Evolutionary conservation across 345 rosid species (phyloP).

Genomic region (Rhodamnia argentea): DNA sequence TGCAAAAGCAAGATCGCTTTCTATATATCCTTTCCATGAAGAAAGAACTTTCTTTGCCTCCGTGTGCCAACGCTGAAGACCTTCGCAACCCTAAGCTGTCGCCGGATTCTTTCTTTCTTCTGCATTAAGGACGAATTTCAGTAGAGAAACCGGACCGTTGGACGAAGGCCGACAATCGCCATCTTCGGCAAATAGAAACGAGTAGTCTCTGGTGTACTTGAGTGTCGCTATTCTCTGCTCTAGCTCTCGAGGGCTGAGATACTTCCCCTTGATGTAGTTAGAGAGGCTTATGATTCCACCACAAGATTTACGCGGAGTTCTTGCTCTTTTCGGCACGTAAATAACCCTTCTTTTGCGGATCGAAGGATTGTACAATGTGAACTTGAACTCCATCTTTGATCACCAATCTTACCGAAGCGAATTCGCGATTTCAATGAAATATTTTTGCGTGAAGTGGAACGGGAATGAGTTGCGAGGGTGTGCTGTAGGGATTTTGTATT

Average conservation of each 20-base stretch:
- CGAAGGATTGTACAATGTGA: neutral
- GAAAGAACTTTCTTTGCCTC: neutral
- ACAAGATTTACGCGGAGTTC: neutral
- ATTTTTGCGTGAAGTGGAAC: neutral
- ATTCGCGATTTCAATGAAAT: neutral
- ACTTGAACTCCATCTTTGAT: neutral
- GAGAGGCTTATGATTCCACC: neutral
- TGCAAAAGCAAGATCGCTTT: neutral
- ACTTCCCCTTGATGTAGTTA: neutral
- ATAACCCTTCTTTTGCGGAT: neutral
- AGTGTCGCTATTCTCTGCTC: neutral
- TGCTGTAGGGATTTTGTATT: neutral
- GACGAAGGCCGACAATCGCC: neutral
- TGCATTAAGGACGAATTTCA: neutral
- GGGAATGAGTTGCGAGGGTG: neutral
- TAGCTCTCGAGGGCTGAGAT: neutral
- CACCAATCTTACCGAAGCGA: neutral
- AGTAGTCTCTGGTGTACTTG: neutral
- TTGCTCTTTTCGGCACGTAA: neutral
- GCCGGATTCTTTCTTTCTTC: neutral
- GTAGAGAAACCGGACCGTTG: neutral
- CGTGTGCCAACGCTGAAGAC: neutral
- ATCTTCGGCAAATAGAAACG: neutral
- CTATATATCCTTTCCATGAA: neutral
- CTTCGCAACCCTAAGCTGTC: neutral